Base-by-base conservation (phyloP, 805 yeast species). In the Saccharomycopsis guyanensis region DNA sequence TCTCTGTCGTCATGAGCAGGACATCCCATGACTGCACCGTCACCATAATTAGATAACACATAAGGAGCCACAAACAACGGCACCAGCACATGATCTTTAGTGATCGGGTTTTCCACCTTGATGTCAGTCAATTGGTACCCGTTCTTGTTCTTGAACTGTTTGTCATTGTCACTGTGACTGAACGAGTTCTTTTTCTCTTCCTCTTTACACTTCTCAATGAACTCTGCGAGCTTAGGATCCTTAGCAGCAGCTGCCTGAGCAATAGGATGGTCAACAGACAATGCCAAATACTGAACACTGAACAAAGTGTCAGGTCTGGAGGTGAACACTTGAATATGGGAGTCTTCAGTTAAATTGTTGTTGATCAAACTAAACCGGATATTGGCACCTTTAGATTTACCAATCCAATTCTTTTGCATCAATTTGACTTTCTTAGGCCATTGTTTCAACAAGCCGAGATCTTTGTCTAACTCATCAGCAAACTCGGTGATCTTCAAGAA, bases 11-110 rank as follows among this genome's bases (percentile, higher is more conserved):
- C 97, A 61, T 89, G 97, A 0, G 84, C 96, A 2, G 98, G 98
- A 56, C 94, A 86, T 1, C 98, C 98, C 97, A 93, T 91, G 0
- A 91, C 97, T 0, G 96, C 95, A 34, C 96, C 96, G 47, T 78
- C 78, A 0, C 97, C 97, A 59, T 91, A 91, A 3, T 74, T 66
- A 3, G 84, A 79, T 31, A 91, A 60, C 0, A 91, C 97, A 61
- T 89, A 93, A 0, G 96, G 95, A 0, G 97, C 96, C 2, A 74
- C 89, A 66, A 75, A 93, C 0, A 91, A 78, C 0, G 97, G 97
- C 3, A 91, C 49, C 25, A 64, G 54, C 13, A 2, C 62, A 58
- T 1, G 67, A 60, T 29, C 65, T 63, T 4, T 55, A 13, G 56
- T 59, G 1, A 89, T 62, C 1, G 98, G 98, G 50, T 85, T 71